Conservation (phyloP, 1,284 basidiomycete genomes). For the Moesziomyces globuligerus region DNA sequence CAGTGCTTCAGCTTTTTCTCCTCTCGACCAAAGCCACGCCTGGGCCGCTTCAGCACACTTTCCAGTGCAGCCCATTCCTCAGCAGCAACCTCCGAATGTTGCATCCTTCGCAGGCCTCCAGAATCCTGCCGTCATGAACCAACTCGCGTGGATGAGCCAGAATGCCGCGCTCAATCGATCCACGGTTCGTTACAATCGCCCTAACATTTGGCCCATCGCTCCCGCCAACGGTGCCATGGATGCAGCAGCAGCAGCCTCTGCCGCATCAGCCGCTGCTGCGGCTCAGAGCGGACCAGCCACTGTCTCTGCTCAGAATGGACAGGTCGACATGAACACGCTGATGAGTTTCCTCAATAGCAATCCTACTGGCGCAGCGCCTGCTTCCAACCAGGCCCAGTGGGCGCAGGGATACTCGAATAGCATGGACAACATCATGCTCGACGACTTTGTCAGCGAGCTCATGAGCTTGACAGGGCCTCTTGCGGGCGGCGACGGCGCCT, state of each 20-base stretch:
- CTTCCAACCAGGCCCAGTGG: conserved; percentile 14
- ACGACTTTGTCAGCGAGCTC: conserved; percentile 54
- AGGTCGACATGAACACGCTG: conserved; percentile 24
- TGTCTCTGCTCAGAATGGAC: conserved; percentile 7
- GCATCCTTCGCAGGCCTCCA: conserved; percentile 12
- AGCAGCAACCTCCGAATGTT: conserved; percentile 12
- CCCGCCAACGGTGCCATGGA: conserved; percentile 5
- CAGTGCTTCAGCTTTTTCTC: neutral
- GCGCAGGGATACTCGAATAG: conserved; percentile 27
- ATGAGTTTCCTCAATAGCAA: conserved; percentile 27
- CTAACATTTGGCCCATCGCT: conserved; percentile 34
- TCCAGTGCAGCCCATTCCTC: conserved; percentile 16
- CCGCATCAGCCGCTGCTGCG: conserved; percentile 1
- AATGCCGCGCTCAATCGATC: conserved; percentile 24
- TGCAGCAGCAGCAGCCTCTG: neutral
- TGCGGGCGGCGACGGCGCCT: conserved; percentile 13
- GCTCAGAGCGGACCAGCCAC: conserved; percentile 7
- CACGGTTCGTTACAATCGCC: conserved; percentile 34
- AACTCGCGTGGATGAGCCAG: conserved; percentile 36
- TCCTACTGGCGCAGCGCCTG: conserved; percentile 3
- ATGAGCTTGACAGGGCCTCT: conserved; percentile 45
- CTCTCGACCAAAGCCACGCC: conserved; percentile 24
- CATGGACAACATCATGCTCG: conserved; percentile 52
- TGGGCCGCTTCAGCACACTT: conserved; percentile 30
- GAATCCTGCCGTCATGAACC: conserved; percentile 20